Conservation (phyloP, 352 stramenopile species). For the Pythium apleroticum region DNA sequence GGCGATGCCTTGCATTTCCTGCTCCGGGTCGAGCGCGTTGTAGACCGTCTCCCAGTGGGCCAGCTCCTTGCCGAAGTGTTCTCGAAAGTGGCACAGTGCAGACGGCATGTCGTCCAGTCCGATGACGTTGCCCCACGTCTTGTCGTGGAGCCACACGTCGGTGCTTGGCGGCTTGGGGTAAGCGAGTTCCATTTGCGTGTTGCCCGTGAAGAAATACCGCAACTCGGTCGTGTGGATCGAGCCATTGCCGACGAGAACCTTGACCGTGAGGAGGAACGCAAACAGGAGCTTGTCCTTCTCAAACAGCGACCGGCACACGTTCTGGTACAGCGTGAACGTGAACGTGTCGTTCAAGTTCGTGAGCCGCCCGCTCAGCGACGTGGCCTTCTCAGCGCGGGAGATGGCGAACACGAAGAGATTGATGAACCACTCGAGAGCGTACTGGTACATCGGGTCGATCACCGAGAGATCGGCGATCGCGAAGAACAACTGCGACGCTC, state of each 20-base stretch:
- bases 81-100: constrained; percentile 50
- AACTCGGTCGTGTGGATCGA: constrained; percentile 80
- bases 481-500: constrained; percentile 94
- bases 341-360: constrained; percentile 93
- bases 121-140: constrained; percentile 89
- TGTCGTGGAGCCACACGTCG: constrained; percentile 83
- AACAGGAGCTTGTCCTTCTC: constrained; percentile 97
- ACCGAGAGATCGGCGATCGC: constrained; percentile 91
- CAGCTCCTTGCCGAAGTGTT: constrained; percentile 54
- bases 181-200: constrained; percentile 88
- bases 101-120: constrained; percentile 60
- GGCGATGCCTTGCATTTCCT: constrained; percentile 50
- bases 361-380: constrained; percentile 80
- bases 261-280: constrained; percentile 92
- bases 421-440: constrained; percentile 96
- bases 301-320: constrained; percentile 96
- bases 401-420: constrained; percentile 94
- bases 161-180: constrained; percentile 66
- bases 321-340: constrained; percentile 93
- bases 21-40: constrained; percentile 85
- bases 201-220: constrained; percentile 92
- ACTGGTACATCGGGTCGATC: constrained; percentile 97
- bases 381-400: constrained; percentile 71
- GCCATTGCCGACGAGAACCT: constrained; percentile 87
- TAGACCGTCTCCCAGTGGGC: constrained; percentile 72